phyloP scores from a whole-genome alignment of 2,329 filamentous ascomycete genomes.

The Dothistroma pini region DNA sequence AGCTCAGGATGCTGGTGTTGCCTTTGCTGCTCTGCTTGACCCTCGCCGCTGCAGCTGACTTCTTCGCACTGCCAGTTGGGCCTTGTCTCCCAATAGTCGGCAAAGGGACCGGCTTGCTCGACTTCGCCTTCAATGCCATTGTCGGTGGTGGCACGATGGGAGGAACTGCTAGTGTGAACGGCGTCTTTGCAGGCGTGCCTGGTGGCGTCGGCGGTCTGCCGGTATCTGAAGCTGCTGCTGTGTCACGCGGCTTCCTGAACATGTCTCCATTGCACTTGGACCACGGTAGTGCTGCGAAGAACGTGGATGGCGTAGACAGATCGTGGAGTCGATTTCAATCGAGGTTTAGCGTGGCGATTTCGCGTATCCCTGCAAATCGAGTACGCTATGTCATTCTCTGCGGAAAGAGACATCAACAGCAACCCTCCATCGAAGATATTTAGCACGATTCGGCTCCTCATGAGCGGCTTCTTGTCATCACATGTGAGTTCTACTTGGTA shows the following conservation, averaged over 20 bases:
- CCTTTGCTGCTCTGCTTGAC: constrained; percentile 40
- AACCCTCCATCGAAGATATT: too few species aligned
- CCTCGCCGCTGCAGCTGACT: constrained; percentile 32
- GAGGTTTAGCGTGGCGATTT: background rate
- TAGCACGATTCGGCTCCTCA: too few species aligned
- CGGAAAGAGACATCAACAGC: too few species aligned
- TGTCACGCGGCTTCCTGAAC: constrained; percentile 55
- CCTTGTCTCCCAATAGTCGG: constrained; percentile 32
- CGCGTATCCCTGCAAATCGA: background rate
- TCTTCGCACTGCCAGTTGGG: constrained; percentile 32
- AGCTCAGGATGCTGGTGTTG: constrained; percentile 52
- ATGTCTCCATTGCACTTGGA: constrained; percentile 33
- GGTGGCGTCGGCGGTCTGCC: constrained; percentile 54
- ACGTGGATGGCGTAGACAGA: background rate
- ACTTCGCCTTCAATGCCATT: constrained; percentile 31
- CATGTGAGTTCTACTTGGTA: too few species aligned
- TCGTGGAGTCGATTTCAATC: background rate
- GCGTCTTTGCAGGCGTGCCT: constrained; percentile 25
- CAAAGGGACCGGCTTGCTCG: constrained; percentile 25
- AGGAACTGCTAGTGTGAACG: constrained; percentile 32
- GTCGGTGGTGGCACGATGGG: constrained; percentile 29
- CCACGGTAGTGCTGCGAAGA: background rate
- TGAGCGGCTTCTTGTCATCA: too few species aligned
- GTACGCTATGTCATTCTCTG: background rate
- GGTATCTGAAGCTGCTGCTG: constrained; percentile 32